A percentile compares a stretch with the other conserved stretches of the same genome.
Evolutionary conservation across 2,329 filamentous ascomycete genomes (phyloP).

Genomic region (Rhexocercosporidium sp.): DNA sequence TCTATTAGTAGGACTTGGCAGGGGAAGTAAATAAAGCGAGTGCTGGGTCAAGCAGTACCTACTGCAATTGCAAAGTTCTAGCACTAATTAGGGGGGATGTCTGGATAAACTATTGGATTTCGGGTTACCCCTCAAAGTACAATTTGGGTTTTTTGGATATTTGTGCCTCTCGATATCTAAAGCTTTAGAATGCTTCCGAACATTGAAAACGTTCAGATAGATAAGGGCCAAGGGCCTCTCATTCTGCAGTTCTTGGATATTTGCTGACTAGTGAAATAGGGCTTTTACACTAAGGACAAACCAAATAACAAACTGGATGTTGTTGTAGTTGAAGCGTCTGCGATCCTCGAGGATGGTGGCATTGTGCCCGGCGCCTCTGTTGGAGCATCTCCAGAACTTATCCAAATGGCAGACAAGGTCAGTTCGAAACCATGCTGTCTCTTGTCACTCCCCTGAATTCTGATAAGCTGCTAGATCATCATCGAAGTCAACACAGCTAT

Average conservation of each 20-base stretch:
- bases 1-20: background rate
- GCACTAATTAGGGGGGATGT: background rate
- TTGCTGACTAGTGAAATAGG: slow-evolving; percentile 48
- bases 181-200: background rate
- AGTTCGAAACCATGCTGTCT: background rate
- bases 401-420: slow-evolving; percentile 89
- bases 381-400: slow-evolving; percentile 81
- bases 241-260: background rate
- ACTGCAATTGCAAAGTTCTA: background rate
- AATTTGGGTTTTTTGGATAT: background rate
- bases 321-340: slow-evolving; percentile 82
- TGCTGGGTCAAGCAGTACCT: background rate
- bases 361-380: slow-evolving; percentile 88
- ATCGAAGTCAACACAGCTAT: slow-evolving; percentile 90
- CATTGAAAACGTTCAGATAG: background rate
- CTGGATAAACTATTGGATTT: background rate
- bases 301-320: slow-evolving; percentile 76
- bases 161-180: background rate
- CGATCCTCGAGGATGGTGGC: slow-evolving; percentile 86
- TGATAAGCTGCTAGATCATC: slow-evolving; percentile 62
- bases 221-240: background rate
- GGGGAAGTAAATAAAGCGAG: background rate
- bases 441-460: background rate
- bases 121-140: too few relatives aligned
- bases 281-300: slow-evolving; percentile 83